Evolutionary conservation across 2,329 filamentous ascomycete species (phyloP).

Genomic region (Lasiodiplodia citricola): DNA sequence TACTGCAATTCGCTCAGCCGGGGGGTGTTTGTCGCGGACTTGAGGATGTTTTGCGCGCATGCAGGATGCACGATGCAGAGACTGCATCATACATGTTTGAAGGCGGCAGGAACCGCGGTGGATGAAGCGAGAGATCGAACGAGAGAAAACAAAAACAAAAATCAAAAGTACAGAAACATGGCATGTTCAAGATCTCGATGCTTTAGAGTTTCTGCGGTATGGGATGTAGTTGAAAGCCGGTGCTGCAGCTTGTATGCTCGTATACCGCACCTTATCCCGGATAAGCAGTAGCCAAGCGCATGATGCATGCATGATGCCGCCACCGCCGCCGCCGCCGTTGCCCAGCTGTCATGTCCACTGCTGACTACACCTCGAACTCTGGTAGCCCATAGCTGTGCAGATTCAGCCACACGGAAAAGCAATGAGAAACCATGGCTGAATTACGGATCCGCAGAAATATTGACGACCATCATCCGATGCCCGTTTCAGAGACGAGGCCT

Average conservation of each 20-base stretch:
- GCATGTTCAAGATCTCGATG: background rate
- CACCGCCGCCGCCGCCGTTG: background rate
- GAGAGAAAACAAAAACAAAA: background rate
- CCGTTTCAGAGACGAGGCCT: too few species aligned
- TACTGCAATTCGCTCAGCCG: background rate
- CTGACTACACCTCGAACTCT: background rate
- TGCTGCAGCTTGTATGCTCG: background rate
- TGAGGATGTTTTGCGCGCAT: too few species aligned
- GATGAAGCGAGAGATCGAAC: too few species aligned
- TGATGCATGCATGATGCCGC: background rate
- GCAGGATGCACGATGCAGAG: too few species aligned
- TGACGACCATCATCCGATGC: too few species aligned
- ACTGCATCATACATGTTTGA: too few species aligned
- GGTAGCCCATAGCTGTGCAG: background rate
- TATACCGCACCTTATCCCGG: background rate
- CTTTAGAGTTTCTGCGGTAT: background rate
- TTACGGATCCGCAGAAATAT: background rate
- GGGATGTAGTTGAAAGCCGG: background rate
- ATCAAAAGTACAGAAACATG: background rate
- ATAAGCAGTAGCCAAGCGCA: background rate
- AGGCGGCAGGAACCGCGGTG: too few species aligned
- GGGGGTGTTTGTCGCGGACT: background rate
- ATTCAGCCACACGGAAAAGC: background rate
- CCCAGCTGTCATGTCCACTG: background rate
- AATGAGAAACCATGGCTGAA: background rate